phyloP scores from a whole-genome alignment of 768 basidiomycete genomes.

The Polyporus arcularius region DNA sequence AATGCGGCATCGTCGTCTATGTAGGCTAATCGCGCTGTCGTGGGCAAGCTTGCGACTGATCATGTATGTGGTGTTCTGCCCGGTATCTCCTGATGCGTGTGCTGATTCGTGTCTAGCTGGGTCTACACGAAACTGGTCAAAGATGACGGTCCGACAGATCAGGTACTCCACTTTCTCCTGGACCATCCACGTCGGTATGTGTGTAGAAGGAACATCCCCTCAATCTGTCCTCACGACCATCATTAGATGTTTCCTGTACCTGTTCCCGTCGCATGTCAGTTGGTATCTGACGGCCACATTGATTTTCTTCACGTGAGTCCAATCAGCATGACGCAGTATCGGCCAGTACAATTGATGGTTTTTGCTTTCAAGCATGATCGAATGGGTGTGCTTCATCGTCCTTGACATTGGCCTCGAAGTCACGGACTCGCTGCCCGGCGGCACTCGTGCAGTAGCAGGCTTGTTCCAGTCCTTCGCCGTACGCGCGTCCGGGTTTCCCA shows the following conservation, averaged over 20 bases:
- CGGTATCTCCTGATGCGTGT: neutral
- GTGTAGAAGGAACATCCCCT: neutral
- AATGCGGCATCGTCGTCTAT: neutral
- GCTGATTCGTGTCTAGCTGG: constrained; percentile 51
- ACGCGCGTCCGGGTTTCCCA: constrained; percentile 54
- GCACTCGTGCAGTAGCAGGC: constrained; percentile 43
- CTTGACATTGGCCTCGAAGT: constrained; percentile 36
- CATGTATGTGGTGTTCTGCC: constrained; percentile 45
- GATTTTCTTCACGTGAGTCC: constrained; percentile 52
- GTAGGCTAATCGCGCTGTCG: neutral
- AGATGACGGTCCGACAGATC: constrained; percentile 43
- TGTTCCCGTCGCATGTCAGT: constrained; percentile 77
- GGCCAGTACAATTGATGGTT: neutral
- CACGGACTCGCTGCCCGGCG: constrained; percentile 29
- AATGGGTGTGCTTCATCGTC: constrained; percentile 73
- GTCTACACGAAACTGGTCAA: constrained; percentile 51
- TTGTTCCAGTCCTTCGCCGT: constrained; percentile 57
- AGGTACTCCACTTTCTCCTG: constrained; percentile 70
- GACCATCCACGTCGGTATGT: constrained; percentile 71
- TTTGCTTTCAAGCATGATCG: constrained; percentile 44
- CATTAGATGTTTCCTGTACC: constrained; percentile 61
- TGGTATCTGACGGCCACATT: constrained; percentile 68
- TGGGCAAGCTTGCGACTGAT: constrained; percentile 55
- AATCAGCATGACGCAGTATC: neutral
- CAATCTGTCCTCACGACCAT: neutral